Evolutionary conservation across 352 stramenopile genomes (phyloP).

Genomic region (Pythium apleroticum): DNA sequence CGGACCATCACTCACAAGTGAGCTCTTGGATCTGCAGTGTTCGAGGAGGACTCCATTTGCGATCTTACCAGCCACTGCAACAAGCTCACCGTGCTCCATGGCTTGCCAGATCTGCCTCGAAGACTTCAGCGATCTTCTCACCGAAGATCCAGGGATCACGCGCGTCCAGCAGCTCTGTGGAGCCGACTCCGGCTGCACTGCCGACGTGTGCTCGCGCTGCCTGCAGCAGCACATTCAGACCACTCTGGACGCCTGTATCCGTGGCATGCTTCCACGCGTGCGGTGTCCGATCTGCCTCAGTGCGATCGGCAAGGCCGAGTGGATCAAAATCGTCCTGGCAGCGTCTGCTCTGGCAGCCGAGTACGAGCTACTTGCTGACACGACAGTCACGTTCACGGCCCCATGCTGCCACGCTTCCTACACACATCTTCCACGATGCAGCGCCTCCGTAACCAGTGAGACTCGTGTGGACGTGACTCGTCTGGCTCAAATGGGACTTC

Average conservation of each 20-base stretch:
- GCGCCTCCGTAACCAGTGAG: neutral
- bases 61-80: neutral
- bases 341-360: neutral
- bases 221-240: neutral
- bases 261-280: slow-evolving; percentile 32
- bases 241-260: slow-evolving; percentile 20
- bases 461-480: neutral
- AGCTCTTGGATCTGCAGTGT: neutral
- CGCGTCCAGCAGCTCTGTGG: slow-evolving; percentile 1
- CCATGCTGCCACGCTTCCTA: neutral
- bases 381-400: neutral
- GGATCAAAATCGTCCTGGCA: neutral
- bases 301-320: slow-evolving; percentile 16
- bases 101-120: slow-evolving; percentile 27
- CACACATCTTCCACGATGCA: neutral
- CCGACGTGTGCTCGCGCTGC: slow-evolving; percentile 3
- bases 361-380: neutral
- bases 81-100: neutral
- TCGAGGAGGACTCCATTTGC: neutral
- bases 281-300: slow-evolving; percentile 41
- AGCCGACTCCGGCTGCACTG: neutral
- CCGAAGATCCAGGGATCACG: neutral
- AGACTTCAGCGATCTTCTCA: slow-evolving; percentile 23
- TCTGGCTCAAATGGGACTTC: too few relatives aligned
- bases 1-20: neutral